phyloP scores from a whole-genome alignment of 1,139 yeast species.

The Starmera stellimalicola region DNA sequence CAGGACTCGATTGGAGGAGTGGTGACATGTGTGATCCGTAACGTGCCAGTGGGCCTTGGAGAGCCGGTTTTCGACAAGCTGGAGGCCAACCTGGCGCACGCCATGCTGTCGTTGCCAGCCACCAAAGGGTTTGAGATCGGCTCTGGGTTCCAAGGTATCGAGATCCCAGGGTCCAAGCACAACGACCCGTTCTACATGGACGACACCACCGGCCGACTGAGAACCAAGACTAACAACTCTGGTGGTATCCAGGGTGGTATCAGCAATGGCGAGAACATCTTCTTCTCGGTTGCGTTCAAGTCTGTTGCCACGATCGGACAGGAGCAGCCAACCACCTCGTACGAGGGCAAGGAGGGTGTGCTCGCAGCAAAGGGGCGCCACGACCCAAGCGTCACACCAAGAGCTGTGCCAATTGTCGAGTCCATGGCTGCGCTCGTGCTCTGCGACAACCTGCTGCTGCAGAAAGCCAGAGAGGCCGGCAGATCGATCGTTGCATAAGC shows the following conservation, averaged over 20 bases:
- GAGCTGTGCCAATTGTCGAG: constrained; percentile 97
- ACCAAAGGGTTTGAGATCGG: constrained; percentile 98
- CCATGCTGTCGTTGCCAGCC: constrained; percentile 95
- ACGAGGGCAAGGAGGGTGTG: constrained; percentile 79
- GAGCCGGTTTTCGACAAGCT: constrained; percentile 96
- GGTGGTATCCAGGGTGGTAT: constrained; percentile 99
- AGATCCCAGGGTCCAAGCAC: constrained; percentile 87
- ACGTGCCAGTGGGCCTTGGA: constrained; percentile 89
- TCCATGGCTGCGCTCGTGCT: constrained; percentile 94
- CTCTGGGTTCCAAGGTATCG: constrained; percentile 86
- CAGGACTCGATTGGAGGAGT: constrained; percentile 96
- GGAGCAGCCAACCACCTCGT: constrained; percentile 80
- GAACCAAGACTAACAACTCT: constrained; percentile 83
- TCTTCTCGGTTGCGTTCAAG: constrained; percentile 92
- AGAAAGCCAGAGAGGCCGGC: constrained; percentile 68
- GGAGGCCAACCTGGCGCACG: constrained; percentile 92
- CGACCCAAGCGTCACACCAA: constrained; percentile 96
- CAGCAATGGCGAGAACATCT: constrained; percentile 89
- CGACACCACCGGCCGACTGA: constrained; percentile 45
- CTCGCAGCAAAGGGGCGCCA: constrained; percentile 97
- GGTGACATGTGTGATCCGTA: constrained; percentile 93
- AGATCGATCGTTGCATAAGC: constrained; percentile 11
- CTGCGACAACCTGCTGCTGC: constrained; percentile 78
- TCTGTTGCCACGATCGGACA: constrained; percentile 96
- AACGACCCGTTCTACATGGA: constrained; percentile 75